phyloP scores from a whole-genome alignment of 2,329 filamentous ascomycete species.

The Ceratocystis huliohia region DNA sequence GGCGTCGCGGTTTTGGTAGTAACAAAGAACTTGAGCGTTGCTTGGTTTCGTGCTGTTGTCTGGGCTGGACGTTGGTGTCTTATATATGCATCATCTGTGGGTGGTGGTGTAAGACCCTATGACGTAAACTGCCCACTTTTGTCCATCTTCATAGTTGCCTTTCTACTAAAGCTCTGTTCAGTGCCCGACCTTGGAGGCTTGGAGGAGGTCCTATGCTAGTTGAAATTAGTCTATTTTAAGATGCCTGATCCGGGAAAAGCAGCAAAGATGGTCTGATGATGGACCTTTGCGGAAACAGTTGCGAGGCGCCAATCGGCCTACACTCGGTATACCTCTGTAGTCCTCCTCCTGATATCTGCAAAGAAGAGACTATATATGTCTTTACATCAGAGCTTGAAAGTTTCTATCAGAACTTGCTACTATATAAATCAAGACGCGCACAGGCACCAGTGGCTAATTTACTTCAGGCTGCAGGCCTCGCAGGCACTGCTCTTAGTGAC shows the following conservation, averaged over 20 bases:
- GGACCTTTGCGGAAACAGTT: no score
- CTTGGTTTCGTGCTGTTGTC: background rate
- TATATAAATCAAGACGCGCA: no score
- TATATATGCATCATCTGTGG: background rate
- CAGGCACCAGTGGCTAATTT: background rate
- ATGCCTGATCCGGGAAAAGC: background rate
- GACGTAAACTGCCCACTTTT: conserved; percentile 4
- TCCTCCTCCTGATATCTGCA: no score
- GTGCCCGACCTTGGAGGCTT: background rate
- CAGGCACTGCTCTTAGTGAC: background rate
- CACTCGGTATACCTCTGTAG: no score
- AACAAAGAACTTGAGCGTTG: background rate
- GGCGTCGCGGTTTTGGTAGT: background rate
- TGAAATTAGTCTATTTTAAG: background rate
- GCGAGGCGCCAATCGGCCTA: no score
- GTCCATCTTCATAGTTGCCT: background rate
- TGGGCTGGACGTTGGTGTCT: background rate
- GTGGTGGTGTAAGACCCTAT: conserved; percentile 2
- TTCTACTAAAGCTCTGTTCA: background rate
- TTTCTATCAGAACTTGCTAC: background rate
- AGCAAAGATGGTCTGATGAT: background rate
- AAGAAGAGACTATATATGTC: no score
- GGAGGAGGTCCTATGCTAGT: background rate
- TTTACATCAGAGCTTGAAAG: background rate
- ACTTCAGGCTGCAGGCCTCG: background rate